Percentiles rank a stretch among this genome's conserved stretches.
These are phyloP conservation scores for Russula sp. DNA, from an alignment of 768 basidiomycete genomes.

Conservation along the genomic window DNA sequence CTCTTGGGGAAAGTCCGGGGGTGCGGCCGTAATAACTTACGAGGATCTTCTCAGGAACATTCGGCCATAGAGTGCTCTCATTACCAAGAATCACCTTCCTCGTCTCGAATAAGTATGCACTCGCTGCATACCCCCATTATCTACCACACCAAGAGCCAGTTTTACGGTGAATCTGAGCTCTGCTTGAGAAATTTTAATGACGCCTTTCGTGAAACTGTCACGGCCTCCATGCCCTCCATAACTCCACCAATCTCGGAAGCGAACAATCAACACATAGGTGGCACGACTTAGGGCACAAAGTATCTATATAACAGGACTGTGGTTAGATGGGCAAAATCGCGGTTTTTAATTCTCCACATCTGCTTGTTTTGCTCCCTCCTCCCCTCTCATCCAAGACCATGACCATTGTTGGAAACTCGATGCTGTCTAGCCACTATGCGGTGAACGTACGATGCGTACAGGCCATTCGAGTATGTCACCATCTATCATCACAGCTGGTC, in stretches of 20 bases:
- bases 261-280: not conserved
- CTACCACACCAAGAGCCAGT: not conserved
- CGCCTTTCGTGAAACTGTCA: constrained; percentile 8
- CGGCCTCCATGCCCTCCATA: not conserved
- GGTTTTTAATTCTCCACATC: not conserved
- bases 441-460: constrained; percentile 25
- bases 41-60: not conserved
- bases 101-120: not conserved
- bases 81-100: not conserved
- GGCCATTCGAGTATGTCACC: constrained; percentile 6
- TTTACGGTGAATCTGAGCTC: not conserved
- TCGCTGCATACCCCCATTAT: not conserved
- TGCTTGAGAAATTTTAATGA: not conserved
- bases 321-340: not conserved
- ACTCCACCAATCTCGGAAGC: not conserved
- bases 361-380: not conserved
- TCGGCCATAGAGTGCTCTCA: not conserved
- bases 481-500: not conserved
- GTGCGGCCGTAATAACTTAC: not conserved
- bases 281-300: not conserved
- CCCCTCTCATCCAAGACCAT: not conserved
- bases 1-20: not conserved
- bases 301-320: not conserved
- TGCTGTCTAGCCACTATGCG: not conserved
- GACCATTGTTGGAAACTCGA: not conserved